Evolutionary conservation across 2,329 filamentous ascomycete genomes (phyloP), one percentile per base, ranked within the genome.

Genomic region (Salinomyces thailandicus): DNA sequence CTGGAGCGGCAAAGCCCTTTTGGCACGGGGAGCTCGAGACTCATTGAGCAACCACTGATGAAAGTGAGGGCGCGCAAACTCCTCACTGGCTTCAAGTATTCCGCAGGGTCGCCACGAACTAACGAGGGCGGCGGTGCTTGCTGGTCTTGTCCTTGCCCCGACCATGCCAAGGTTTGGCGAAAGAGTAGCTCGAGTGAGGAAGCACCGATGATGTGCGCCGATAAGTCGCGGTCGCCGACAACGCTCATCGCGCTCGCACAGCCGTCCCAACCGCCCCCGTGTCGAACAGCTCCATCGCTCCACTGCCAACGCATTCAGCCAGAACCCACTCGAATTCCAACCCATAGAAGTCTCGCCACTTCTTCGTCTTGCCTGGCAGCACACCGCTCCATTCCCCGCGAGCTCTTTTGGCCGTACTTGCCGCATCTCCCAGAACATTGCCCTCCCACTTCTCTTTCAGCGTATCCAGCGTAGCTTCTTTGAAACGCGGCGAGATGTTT

Each of bases 361-460:
- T 79, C 53, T 68, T 73, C 12, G 77, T 81, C 50, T 72, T 63
- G 0, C 75, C 76, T 0, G 75, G 72, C 27, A 76, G 49, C 2
- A 79, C 64, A 5, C 75, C 75, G 5, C 56, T 57, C 48, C 71
- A 74, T 49, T 77, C 73, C 1, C 73, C 71, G 36, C 75, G 60
- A 13, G 63, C 61, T 39, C 63, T 66, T 58, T 72, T 75, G 13
- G 65, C 65, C 39, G 61, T 56, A 18, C 62, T 63, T 14, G 63
- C 58, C 4, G 56, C 53, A 45, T 69, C 67, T 14, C 67, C 63
- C 2, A 62, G 61, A n/a, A 73, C 60, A 3, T 77, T 78, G 9
- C 79, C 81, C 44, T 85, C 76, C 74, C 82, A 86, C 34, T 76
- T 70, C 57, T 85, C 79, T 26, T 67, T 66, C 26, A 86, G 62